Evolutionary conservation across 2,329 filamentous ascomycete species (phyloP).

Genomic region (Colletotrichum sp.): DNA sequence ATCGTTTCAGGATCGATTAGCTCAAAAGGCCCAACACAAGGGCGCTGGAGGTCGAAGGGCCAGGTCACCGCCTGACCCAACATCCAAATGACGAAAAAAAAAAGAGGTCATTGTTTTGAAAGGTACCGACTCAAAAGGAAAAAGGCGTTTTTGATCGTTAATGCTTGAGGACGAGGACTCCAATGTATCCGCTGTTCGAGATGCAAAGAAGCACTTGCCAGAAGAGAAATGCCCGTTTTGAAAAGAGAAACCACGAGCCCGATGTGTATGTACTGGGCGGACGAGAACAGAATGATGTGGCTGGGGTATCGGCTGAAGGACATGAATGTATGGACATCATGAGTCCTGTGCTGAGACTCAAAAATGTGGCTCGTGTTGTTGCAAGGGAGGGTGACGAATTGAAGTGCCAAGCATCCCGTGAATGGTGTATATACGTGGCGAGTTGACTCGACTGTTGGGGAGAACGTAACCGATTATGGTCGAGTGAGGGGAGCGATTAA

Average conservation of each 20-base stretch:
- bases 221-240: constrained; percentile 13
- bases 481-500: constrained; percentile 24
- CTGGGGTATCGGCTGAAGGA: constrained; percentile 20
- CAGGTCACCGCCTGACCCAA: not conserved
- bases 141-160: not conserved
- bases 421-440: constrained; percentile 16
- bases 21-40: not conserved
- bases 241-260: constrained; percentile 10
- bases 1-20: not conserved
- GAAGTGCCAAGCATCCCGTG: constrained; percentile 12
- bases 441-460: constrained; percentile 6
- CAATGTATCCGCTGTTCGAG: constrained; percentile 6
- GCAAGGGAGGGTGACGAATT: constrained; percentile 18
- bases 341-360: constrained; percentile 15
- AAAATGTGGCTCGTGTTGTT: constrained; percentile 10
- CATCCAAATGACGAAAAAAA: not conserved
- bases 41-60: not conserved
- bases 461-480: constrained; percentile 6
- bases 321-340: constrained; percentile 16
- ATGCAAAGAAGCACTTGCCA: constrained; percentile 10
- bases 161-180: not conserved
- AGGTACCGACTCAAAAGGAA: not conserved
- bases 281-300: constrained; percentile 7
- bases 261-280: constrained; percentile 19
- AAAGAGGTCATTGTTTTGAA: not conserved